These are phyloP conservation scores for Didymella arachidicola DNA, from an alignment of 2,329 filamentous ascomycete species.

Conservation along the genomic window DNA sequence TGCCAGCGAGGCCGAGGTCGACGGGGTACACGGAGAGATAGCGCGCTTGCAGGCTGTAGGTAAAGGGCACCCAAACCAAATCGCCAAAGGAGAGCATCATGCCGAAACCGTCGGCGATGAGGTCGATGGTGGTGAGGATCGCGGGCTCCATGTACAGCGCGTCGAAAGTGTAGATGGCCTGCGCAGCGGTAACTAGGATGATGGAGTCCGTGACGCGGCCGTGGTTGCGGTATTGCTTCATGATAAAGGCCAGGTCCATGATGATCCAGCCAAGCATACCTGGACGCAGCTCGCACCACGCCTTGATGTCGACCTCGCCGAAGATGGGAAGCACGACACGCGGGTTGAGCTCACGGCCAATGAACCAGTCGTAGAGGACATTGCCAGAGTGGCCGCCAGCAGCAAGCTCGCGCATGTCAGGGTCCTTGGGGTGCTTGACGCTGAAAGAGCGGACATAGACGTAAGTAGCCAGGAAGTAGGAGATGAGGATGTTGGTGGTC, in stretches of 20 bases:
- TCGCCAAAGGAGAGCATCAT: constrained; percentile 96
- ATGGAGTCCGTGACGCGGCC: constrained; percentile 88
- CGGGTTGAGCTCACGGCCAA: constrained; percentile 93
- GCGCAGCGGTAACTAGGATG: constrained; percentile 76
- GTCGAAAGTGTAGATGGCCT: constrained; percentile 84
- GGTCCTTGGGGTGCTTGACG: constrained; percentile 74
- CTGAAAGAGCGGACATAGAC: constrained; percentile 85
- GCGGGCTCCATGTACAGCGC: constrained; percentile 86
- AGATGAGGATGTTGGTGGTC: constrained; percentile 81
- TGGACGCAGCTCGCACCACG: constrained; percentile 88
- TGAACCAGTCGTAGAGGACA: constrained; percentile 93
- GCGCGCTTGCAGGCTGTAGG: constrained; percentile 83
- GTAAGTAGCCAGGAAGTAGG: constrained; percentile 75
- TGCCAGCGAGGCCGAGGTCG: constrained; percentile 73
- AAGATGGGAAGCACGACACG: constrained; percentile 79
- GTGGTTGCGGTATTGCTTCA: constrained; percentile 85
- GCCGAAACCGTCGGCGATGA: constrained; percentile 91
- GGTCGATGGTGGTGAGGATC: constrained; percentile 92
- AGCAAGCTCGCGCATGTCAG: constrained; percentile 77
- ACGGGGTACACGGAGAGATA: constrained; percentile 86
- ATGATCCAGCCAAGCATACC: constrained; percentile 90
- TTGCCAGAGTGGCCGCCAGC: constrained; percentile 84
- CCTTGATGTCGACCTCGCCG: constrained; percentile 88
- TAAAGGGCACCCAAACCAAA: constrained; percentile 89
- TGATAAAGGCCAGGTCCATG: constrained; percentile 82